Evolutionary conservation across 1,139 yeast species (phyloP).

Genomic region (Komagataea norvegica): DNA sequence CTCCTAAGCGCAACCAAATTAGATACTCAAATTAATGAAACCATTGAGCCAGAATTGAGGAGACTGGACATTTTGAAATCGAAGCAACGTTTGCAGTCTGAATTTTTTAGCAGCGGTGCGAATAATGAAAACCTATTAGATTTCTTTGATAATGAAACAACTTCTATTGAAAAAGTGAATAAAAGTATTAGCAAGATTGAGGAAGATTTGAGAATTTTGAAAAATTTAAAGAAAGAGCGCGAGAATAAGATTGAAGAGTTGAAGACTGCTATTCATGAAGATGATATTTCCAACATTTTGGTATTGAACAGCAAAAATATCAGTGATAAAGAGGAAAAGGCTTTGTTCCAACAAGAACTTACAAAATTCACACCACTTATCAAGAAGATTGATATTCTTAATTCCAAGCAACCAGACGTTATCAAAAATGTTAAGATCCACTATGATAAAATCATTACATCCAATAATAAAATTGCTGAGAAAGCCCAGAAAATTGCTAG

Average conservation of each 20-base stretch:
- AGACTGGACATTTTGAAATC: slow-evolving; percentile 34
- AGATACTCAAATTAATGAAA: slow-evolving; percentile 52
- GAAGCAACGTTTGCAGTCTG: slow-evolving; percentile 28
- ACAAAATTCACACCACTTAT: slow-evolving; percentile 71
- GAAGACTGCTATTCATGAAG: slow-evolving; percentile 68
- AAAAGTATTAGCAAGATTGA: slow-evolving; percentile 21
- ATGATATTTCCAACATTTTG: slow-evolving; percentile 78
- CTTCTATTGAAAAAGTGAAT: slow-evolving; percentile 12
- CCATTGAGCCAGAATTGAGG: slow-evolving; percentile 33
- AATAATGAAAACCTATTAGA: slow-evolving; percentile 21
- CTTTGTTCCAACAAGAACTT: slow-evolving; percentile 67
- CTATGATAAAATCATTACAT: slow-evolving; percentile 54
- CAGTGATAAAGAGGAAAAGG: slow-evolving; percentile 52
- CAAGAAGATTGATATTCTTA: slow-evolving; percentile 61
- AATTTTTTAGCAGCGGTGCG: slow-evolving; percentile 19
- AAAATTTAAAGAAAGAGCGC: slow-evolving; percentile 47
- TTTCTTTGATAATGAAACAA: slow-evolving; percentile 12
- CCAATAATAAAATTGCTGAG: slow-evolving; percentile 33
- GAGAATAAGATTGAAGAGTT: slow-evolving; percentile 55
- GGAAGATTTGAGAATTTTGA: slow-evolving; percentile 26
- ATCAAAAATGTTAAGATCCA: slow-evolving; percentile 51
- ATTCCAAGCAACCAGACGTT: slow-evolving; percentile 55
- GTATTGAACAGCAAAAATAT: slow-evolving; percentile 57
- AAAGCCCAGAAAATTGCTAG: slow-evolving; percentile 36
- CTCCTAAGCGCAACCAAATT: slow-evolving; percentile 64